These are phyloP conservation scores for Cantharellus cinnabarinus DNA, from an alignment of 768 basidiomycete genomes.

Conservation along the genomic window DNA sequence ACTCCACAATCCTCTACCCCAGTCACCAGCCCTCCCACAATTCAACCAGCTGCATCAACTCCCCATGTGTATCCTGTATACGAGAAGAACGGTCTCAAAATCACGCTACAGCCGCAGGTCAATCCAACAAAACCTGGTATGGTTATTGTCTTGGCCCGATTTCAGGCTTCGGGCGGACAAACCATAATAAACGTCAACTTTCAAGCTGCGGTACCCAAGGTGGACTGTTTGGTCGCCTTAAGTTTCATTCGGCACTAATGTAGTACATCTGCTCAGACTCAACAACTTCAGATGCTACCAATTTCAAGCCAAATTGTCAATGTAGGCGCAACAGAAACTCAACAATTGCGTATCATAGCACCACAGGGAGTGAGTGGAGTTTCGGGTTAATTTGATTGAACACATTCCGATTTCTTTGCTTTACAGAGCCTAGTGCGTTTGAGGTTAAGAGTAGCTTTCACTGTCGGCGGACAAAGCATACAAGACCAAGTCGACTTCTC, in stretches of 20 bases:
- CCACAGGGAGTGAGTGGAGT: slow-evolving; percentile 54
- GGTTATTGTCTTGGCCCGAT: slow-evolving; percentile 76
- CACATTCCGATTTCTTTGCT: not conserved
- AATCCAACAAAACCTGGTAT: slow-evolving; percentile 65
- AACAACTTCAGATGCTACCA: slow-evolving; percentile 93
- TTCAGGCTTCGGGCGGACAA: slow-evolving; percentile 42
- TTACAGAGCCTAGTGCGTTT: slow-evolving; percentile 61
- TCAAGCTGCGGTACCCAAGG: slow-evolving; percentile 96
- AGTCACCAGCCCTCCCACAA: slow-evolving; percentile 14
- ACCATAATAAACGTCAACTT: slow-evolving; percentile 55
- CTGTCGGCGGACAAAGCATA: slow-evolving; percentile 40
- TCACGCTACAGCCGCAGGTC: slow-evolving; percentile 77
- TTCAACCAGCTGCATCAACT: slow-evolving; percentile 27
- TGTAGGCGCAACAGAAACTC: slow-evolving; percentile 71
- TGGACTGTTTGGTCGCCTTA: slow-evolving; percentile 14
- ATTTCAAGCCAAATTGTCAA: slow-evolving; percentile 74
- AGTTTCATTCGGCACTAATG: not conserved
- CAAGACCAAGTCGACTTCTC: slow-evolving; percentile 93
- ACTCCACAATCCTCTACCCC: slow-evolving; percentile 14
- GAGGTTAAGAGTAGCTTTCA: slow-evolving; percentile 65
- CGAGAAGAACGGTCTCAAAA: slow-evolving; percentile 74
- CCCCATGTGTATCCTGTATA: slow-evolving; percentile 68
- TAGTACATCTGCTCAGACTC: slow-evolving; percentile 34
- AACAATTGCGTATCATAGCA: slow-evolving; percentile 84
- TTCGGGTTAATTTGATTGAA: not conserved